Conservation (phyloP, 495 filamentous ascomycete species). For the Extremus antarcticus region DNA sequence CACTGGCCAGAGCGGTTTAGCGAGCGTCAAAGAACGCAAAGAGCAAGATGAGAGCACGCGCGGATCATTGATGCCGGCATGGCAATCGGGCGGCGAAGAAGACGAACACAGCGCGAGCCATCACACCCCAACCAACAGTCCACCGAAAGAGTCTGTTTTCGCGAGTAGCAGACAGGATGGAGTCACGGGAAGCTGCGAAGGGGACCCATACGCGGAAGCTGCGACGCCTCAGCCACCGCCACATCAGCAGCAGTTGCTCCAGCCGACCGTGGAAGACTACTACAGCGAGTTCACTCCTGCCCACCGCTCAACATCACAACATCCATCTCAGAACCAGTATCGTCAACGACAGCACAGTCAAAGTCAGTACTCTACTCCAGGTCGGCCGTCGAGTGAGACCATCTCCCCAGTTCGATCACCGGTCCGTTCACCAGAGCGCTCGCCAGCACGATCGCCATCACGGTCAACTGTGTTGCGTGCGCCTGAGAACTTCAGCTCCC, state of each 20-base stretch:
- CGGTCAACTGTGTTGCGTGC: background rate
- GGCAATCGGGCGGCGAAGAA: background rate
- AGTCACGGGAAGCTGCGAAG: constrained; percentile 1
- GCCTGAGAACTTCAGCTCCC: constrained; percentile 4
- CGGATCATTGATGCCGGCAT: background rate
- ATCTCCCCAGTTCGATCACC: constrained; percentile 14
- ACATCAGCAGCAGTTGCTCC: constrained; percentile 10
- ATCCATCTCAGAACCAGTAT: background rate
- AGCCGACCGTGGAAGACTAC: constrained; percentile 22
- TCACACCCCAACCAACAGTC: constrained; percentile 16
- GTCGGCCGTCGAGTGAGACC: constrained; percentile 11
- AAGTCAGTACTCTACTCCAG: background rate
- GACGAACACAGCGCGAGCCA: constrained; percentile 6
- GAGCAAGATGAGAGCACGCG: background rate
- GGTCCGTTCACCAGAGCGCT: constrained; percentile 4
- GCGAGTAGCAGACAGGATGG: background rate
- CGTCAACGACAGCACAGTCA: too few relatives aligned
- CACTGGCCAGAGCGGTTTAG: constrained; percentile 3
- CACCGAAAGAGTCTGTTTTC: constrained; percentile 13
- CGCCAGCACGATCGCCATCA: constrained; percentile 6
- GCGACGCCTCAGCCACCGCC: constrained; percentile 11
- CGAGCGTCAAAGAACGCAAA: background rate
- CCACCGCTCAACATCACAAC: background rate
- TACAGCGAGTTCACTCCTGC: constrained; percentile 19
- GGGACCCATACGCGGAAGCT: constrained; percentile 13